These are phyloP conservation scores for Acanthamoeba royreba DNA, from an alignment of 208 protist species.

Conservation along the genomic window DNA sequence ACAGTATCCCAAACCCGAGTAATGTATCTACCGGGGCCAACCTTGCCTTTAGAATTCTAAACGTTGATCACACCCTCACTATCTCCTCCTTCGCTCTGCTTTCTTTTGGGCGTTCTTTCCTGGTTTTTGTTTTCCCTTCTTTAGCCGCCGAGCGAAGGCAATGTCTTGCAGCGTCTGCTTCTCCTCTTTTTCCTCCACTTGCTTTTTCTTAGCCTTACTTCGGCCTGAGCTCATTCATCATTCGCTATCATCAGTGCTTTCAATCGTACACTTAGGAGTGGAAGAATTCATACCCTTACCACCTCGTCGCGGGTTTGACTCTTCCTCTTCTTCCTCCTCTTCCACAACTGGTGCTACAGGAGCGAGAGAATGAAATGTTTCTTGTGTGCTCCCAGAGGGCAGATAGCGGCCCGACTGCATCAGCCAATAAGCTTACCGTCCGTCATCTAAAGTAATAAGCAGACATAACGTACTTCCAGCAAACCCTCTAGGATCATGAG, in stretches of 20 bases:
- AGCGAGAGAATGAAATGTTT: neutral
- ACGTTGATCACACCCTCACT: neutral
- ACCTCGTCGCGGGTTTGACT: too few relatives aligned
- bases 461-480: neutral
- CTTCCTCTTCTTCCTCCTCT: too few relatives aligned
- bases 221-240: too few relatives aligned
- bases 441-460: neutral
- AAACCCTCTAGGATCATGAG: neutral
- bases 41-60: neutral
- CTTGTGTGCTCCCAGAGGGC: neutral
- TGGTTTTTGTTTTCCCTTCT: neutral
- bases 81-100: neutral
- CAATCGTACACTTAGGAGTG: neutral
- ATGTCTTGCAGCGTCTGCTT: neutral
- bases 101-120: neutral
- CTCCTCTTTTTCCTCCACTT: neutral
- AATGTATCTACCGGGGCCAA: too few relatives aligned
- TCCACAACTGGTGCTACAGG: neutral
- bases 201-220: neutral
- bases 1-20: too few relatives aligned
- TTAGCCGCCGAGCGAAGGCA: neutral
- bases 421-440: neutral
- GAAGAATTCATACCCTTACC: too few relatives aligned
- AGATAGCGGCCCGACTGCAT: neutral
- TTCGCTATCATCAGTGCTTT: too few relatives aligned